A percentile compares a stretch with the other conserved stretches of the same genome.
Conservation (phyloP, 352 stramenopile species). For the Pythium diclinum region DNA sequence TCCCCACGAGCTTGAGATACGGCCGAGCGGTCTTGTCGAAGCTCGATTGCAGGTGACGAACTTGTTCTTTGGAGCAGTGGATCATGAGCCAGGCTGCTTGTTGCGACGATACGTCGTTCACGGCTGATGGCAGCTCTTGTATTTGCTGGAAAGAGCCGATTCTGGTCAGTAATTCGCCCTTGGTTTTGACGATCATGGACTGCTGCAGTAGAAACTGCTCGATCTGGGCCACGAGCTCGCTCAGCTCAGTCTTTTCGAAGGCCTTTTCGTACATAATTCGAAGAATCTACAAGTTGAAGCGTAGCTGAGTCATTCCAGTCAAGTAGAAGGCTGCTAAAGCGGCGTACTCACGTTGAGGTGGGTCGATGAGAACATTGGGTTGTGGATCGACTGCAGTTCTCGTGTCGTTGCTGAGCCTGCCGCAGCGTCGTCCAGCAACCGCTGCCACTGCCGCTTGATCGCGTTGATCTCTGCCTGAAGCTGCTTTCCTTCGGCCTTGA, state of each 20-base stretch:
- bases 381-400: conserved; percentile 2
- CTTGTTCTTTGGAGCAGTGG: conserved; percentile 25
- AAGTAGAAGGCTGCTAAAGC: too few relatives aligned
- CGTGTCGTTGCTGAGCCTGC: neutral
- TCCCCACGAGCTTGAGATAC: conserved; percentile 24
- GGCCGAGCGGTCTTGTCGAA: conserved; percentile 20
- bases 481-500: conserved; percentile 11
- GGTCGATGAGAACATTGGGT: conserved; percentile 30
- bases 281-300: conserved; percentile 28
- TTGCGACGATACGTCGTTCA: neutral
- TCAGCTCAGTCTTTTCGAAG: conserved; percentile 16
- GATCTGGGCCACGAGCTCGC: conserved; percentile 15
- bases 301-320: neutral
- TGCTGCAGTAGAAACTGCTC: conserved; percentile 36
- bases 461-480: conserved; percentile 11
- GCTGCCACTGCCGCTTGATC: conserved; percentile 22
- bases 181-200: conserved; percentile 32
- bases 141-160: conserved; percentile 16
- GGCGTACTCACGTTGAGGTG: conserved; percentile 27
- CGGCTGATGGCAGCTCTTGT: conserved; percentile 13
- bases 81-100: conserved; percentile 19
- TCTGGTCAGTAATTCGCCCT: conserved; percentile 28
- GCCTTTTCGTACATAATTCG: conserved; percentile 30
- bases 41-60: conserved; percentile 13
- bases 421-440: conserved; percentile 15